Base-by-base conservation (phyloP, 306 rosid species). In the Vicia villosa region DNA sequence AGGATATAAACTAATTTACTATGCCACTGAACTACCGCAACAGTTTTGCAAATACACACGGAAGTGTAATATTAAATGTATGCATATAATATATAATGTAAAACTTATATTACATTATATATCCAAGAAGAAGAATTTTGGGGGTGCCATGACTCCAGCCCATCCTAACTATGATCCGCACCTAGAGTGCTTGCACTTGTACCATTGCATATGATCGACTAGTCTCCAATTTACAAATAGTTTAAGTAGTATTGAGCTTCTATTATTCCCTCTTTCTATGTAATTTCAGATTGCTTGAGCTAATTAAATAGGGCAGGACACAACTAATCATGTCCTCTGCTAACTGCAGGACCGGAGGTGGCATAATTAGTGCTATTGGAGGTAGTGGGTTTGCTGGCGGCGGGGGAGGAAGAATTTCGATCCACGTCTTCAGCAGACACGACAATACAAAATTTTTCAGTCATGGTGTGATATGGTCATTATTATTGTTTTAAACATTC, bases 341-440 rank as follows among this genome's bases (percentile, higher is more conserved):
- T 70, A 79, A 75, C 74, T 72, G 83, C 91, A 94, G 98, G 96
- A 90, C 88, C 60, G 98, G 98, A 85, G 82, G 80, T 78, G 97
- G 97, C 74, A 85, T 69, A 66, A 67, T 90, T 80, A 87, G 95
- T 80, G 94, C 96, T 19, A 76, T 79, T 8, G 98, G 98, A 62
- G 98, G 97, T 68, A 71, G 78, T 69, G 98, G 98, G 57, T 94
- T 90, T 79, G 97, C 96, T 66, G 97, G 97, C 7, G 97, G 98
- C 49, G 98, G 98, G 61, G 98, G 98, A 62, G 98, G 98, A 80
- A 85, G 98, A 80, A 64, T 94, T 70, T 90, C 98, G 50, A 77
- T 90, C 61, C 47, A 83, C 40, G 96, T 83, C 78, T 87, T 94
- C 79, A 85, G 98, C 80, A 82, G 96, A 84, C 98, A 82, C 65